These are phyloP conservation scores for Termitomyces sp. DNA, from an alignment of 1,284 basidiomycete genomes.

Conservation along the genomic window DNA sequence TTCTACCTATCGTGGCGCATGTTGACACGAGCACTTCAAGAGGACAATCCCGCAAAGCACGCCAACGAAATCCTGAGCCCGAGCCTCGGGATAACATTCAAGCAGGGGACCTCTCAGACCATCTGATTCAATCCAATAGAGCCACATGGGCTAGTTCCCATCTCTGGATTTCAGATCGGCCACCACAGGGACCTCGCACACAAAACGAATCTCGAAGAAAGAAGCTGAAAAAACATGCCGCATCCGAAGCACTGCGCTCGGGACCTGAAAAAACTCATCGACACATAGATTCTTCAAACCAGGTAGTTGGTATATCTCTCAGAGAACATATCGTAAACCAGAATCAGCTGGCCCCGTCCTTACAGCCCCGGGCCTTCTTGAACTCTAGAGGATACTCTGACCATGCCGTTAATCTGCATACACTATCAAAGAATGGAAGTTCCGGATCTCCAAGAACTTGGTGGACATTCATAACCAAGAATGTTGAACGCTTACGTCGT, in stretches of 20 bases:
- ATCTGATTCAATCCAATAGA: conserved; percentile 1
- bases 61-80: neutral
- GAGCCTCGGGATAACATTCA: neutral
- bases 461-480: neutral
- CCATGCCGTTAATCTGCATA: neutral
- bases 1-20: conserved; percentile 5
- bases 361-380: too few species aligned
- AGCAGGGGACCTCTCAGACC: neutral
- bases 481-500: neutral
- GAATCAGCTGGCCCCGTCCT: neutral
- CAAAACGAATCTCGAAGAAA: neutral
- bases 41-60: neutral
- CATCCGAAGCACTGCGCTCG: neutral
- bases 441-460: neutral
- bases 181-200: neutral
- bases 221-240: neutral
- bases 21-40: neutral
- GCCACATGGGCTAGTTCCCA: conserved; percentile 3
- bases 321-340: neutral
- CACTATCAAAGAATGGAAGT: neutral
- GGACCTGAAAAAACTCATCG: neutral
- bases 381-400: neutral
- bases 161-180: neutral
- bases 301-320: neutral
- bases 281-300: neutral